phyloP scores from a whole-genome alignment of 352 stramenopile genomes.

The Phytopythium boreale region DNA sequence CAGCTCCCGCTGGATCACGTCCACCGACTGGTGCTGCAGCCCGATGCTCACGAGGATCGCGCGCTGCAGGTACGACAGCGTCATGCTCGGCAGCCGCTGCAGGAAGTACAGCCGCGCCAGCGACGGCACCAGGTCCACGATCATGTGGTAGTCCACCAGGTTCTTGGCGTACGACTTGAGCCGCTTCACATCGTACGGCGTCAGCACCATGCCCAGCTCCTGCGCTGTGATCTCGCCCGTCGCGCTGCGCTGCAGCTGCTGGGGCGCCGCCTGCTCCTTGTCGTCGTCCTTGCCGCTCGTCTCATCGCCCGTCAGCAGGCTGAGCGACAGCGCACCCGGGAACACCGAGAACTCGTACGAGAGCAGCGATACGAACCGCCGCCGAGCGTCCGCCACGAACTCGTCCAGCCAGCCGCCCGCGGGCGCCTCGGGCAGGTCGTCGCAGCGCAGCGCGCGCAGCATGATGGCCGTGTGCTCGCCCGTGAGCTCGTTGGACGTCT shows the following conservation, averaged over 20 bases:
- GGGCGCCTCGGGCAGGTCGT: slow-evolving; percentile 76
- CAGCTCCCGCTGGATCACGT: slow-evolving; percentile 92
- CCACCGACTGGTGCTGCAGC: slow-evolving; percentile 92
- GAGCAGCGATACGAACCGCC: slow-evolving; percentile 94
- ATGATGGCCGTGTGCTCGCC: slow-evolving; percentile 98
- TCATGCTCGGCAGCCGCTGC: slow-evolving; percentile 89
- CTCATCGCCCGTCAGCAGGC: slow-evolving; percentile 79
- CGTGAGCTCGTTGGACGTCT: slow-evolving; percentile 99
- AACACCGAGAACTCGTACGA: slow-evolving; percentile 92
- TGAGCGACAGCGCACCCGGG: slow-evolving; percentile 88
- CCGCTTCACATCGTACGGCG: slow-evolving; percentile 97
- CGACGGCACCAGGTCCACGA: slow-evolving; percentile 96
- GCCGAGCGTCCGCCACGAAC: slow-evolving; percentile 93
- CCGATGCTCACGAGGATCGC: slow-evolving; percentile 95
- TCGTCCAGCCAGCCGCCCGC: slow-evolving; percentile 90
- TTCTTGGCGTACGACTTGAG: slow-evolving; percentile 98
- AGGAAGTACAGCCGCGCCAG: slow-evolving; percentile 97
- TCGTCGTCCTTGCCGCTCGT: slow-evolving; percentile 21
- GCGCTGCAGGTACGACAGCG: slow-evolving; percentile 94
- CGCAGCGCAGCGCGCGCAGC: slow-evolving; percentile 66
- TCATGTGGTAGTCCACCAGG: slow-evolving; percentile 99
- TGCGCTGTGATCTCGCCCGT: slow-evolving; percentile 73
- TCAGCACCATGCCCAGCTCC: slow-evolving; percentile 93
- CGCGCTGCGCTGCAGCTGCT: slow-evolving; percentile 51
- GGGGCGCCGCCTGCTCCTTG: slow-evolving; percentile 1